Evolutionary conservation across 2,329 filamentous ascomycete species (phyloP), one percentile per base, ranked within the genome.

Genomic region (Metarhizium sp.): DNA sequence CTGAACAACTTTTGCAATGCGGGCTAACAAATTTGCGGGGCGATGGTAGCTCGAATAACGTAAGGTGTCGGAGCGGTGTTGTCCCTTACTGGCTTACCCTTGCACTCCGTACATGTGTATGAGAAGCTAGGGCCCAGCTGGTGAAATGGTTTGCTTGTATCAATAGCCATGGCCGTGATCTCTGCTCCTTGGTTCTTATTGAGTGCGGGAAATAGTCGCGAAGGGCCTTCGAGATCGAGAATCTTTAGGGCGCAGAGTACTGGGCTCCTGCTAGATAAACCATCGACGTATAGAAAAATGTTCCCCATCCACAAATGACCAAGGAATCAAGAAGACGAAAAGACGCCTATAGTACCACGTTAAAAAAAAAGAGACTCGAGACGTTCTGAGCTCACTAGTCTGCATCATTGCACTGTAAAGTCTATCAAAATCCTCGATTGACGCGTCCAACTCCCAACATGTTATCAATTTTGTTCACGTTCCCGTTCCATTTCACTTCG

Each of bases 71-170:
- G 25, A 25, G 25, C 25, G 25, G 25, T 25, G 25, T 25, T 25
- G 25, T 25, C 25, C 25, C 25, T 25, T 25, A 3, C 25, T 25
- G 25, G 25, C 25, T 25, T 25, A 25, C 25, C 25, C 25, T 25
- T 25, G 25, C 25, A 25, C 3, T 25, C 25, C 25, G 25, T 25
- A 25, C 25, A 25, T 25, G 25, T 4, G 25, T 25, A 25, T 25
- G 25, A 25, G 25, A 25, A 25, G 25, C 25, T 25, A 25, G 25
- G 25, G 4, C 25, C 25, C 25, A 25, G 25, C 13, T 76, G 72
- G 73, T 73, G 72, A 14, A 73, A 70, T 60, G 70, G 67, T 8
- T 61, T 75, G 2, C 60, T 75, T 6, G 72, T 56, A 2, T 75
- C 74, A 56, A 62, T 75, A 50, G 59, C 69, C 2, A 56, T 74